phyloP scores from a whole-genome alignment of 768 basidiomycete genomes.

The Xanthoconium stramineum region DNA sequence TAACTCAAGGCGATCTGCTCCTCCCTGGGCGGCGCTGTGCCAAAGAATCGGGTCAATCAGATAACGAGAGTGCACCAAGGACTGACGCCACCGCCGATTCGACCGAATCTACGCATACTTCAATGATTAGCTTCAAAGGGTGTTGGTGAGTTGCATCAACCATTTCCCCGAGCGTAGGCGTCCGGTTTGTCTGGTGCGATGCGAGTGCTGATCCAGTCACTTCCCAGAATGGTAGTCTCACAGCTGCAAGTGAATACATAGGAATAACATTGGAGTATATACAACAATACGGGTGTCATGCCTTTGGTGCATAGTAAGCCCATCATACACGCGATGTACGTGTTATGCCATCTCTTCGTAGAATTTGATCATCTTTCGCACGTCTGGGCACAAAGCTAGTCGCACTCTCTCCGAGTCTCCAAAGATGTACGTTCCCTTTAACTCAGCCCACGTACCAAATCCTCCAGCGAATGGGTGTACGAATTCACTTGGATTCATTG shows the following conservation, averaged over 20 bases:
- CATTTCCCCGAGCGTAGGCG: conserved; percentile 4
- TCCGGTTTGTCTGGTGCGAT: neutral
- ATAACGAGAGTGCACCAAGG: neutral
- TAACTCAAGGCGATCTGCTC: conserved; percentile 74
- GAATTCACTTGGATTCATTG: conserved; percentile 19
- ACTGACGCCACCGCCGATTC: conserved; percentile 66
- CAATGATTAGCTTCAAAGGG: conserved; percentile 31
- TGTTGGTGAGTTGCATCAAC: neutral
- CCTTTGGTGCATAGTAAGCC: neutral
- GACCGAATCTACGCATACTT: conserved; percentile 77
- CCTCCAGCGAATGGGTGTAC: conserved; percentile 32
- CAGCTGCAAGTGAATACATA: neutral
- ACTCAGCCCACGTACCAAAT: conserved; percentile 56
- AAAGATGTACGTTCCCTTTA: conserved; percentile 46
- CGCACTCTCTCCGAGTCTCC: conserved; percentile 63
- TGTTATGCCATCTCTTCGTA: conserved; percentile 46
- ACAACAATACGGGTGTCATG: neutral
- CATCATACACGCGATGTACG: neutral
- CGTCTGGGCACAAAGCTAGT: conserved; percentile 64
- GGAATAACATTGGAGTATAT: neutral
- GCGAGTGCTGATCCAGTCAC: neutral
- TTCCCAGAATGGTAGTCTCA: conserved; percentile 7
- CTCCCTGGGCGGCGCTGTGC: conserved; percentile 69
- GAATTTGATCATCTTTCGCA: conserved; percentile 54
- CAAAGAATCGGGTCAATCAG: conserved; percentile 4